A percentile compares a stretch with the other conserved stretches of the same genome.
phyloP scores from a whole-genome alignment of 805 yeast genomes.

The Nadsonia fulvescens region DNA sequence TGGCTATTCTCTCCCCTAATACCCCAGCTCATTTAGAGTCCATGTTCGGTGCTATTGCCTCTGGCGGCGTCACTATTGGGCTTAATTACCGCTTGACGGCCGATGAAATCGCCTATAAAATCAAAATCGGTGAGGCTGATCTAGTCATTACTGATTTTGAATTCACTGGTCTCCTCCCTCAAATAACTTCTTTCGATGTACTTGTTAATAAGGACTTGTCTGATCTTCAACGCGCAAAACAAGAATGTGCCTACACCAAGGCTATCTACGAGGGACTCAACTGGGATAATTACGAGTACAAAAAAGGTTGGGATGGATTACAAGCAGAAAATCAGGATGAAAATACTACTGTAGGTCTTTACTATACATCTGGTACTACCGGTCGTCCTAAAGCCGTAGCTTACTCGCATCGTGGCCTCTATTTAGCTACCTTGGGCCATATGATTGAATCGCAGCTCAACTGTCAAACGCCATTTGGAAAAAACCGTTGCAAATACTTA shows the following conservation, averaged over 20 bases:
- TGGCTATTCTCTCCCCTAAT: conserved; percentile 19
- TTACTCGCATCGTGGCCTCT: conserved; percentile 19
- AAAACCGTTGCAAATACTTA: conserved; percentile 17
- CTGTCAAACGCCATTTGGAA: conserved; percentile 12
- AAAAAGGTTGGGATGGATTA: conserved; percentile 11
- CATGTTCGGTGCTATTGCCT: conserved; percentile 18
- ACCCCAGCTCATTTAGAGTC: conserved; percentile 21
- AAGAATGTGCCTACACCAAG: conserved; percentile 7
- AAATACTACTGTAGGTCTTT: conserved; percentile 11
- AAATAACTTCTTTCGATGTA: conserved; percentile 5
- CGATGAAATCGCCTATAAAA: conserved; percentile 15
- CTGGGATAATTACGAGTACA: conserved; percentile 1
- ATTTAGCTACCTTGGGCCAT: conserved; percentile 16
- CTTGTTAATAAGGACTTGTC: conserved; percentile 10
- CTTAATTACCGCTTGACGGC: conserved; percentile 18
- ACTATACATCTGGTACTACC: conserved; percentile 21
- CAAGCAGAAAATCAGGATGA: conserved; percentile 12
- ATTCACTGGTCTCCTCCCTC: conserved; percentile 10
- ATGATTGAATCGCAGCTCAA: conserved; percentile 18
- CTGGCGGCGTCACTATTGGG: conserved; percentile 19
- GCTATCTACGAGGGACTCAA: conserved; percentile 9
- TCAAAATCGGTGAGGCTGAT: conserved; percentile 17
- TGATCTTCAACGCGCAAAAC: not conserved
- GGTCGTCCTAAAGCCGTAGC: conserved; percentile 23
- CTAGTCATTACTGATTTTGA: conserved; percentile 15